Evolutionary conservation across 1,284 basidiomycete genomes (phyloP), one percentile per base, ranked within the genome.

Genomic region (Pseudozyma tsukubaensis): DNA sequence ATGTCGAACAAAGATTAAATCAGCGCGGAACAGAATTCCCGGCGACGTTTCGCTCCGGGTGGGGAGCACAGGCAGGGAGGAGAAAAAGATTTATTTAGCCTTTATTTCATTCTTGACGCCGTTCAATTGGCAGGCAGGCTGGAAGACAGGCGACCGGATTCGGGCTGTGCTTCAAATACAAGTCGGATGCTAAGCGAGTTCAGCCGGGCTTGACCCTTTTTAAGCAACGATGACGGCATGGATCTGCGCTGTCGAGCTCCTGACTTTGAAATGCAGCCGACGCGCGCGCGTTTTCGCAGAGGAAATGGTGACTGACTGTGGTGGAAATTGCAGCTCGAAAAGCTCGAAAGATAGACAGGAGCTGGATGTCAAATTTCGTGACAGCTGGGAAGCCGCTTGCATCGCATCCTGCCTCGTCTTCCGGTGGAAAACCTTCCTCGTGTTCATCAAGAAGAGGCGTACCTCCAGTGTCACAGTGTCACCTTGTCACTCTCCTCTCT

Each of bases 181-280:
- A 9, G 21, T 12, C 32, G 8, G 34, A n/a, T 7, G 48, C 8
- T 36, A 36, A 37, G 32, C 48, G 34, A 50, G 11, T 12, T 6
- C 12, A 35, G 35, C 35, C 34, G 29, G 47, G 19, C 10, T 19
- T 40, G 21, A 18, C 10, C 39, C 39, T 49, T n/a, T 52, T 39
- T 43, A 16, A 24, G 37, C 11, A 34, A 18, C 29, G 21, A 52
- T 52, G 50, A 52, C 50, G 40, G 40, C 37, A 52, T 52, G 14
- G 40, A 52, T 52, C 50, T 52, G 50, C 50, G 34, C 4, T 42
- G 50, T 51, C 37, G 13, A 40, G 19, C 12, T 21, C 35, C 50
- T 40, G 50, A 42, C 36, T 43, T 43, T 52, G 50, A 52, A 52
- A 32, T 24, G 12, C 19, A 43, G 34, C 11, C 32, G 34, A 18